Evolutionary conservation across 2,329 filamentous ascomycete genomes (phyloP), one percentile per base, ranked within the genome.

Genomic region (Arthrobotrys conoides): DNA sequence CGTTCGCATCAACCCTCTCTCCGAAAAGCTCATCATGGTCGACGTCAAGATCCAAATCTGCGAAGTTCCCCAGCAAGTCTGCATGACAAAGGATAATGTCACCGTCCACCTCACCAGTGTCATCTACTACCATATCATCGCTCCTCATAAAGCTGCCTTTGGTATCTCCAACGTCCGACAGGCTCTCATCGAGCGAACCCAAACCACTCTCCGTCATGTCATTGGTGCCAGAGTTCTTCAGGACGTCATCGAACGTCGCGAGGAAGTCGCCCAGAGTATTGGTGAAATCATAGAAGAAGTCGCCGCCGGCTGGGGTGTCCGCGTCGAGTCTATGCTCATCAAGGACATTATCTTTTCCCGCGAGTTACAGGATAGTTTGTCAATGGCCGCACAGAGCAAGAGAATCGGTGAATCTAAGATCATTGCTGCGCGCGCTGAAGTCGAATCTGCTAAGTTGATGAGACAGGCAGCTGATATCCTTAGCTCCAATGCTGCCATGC

Each of bases 81-180:
- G 96, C 88, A 99, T 99, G 94, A 99, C 96, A 85, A 98, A 98
- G 87, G 96, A 99, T 88, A 99, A 99, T 83, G 96, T 98, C 80
- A 97, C 93, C 55, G 88, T 99, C 49, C 91, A 94, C 82, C 88
- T 99, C 81, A 98, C 94, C 59, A 97, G 93, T 5, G 96, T 99
- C 84, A 97, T 99, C 86, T 99, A 99, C 89, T 99, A 99, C 87
- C 94, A 97, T 88, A 95, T 99, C 83, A 92, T 91, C 70, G 92
- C 92, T 30, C 96, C 96, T 0, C 95, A 98, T 89, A 97, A 97
- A 87, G 94, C 95, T 76, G 95, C 96, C 77, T 99, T 98, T 84
- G 96, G 96, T 81, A 97, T 99, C 84, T 88, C 91, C 86, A 96
- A 98, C 85, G 92, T 99, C 79, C 92, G 92, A 82, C 94, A 97